These are phyloP conservation scores for Gastrolobium bilobum DNA, from an alignment of 306 rosid genomes.

Conservation along the genomic window DNA sequence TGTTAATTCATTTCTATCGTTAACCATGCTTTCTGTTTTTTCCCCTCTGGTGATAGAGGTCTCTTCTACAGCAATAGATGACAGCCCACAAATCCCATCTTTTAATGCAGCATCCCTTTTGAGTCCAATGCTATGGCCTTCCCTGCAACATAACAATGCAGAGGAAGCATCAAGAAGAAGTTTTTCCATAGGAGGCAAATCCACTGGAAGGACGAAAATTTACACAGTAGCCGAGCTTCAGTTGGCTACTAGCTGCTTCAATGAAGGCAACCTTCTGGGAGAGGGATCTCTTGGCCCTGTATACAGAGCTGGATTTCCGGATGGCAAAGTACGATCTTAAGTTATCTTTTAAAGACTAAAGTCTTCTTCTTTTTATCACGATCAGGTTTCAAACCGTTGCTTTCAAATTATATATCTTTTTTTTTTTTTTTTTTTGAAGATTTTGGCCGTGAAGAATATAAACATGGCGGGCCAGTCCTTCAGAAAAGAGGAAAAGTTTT, in stretches of 20 bases:
- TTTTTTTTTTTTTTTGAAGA: slow-evolving; percentile 46
- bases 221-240: slow-evolving; percentile 77
- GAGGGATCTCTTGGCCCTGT: slow-evolving; percentile 87
- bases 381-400: slow-evolving; percentile 8
- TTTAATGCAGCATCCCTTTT: slow-evolving; percentile 54
- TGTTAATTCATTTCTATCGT: slow-evolving; percentile 2
- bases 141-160: slow-evolving; percentile 49
- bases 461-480: slow-evolving; percentile 61
- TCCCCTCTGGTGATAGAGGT: slow-evolving; percentile 43
- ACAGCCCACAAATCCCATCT: slow-evolving; percentile 55
- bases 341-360: slow-evolving; percentile 15
- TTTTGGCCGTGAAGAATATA: slow-evolving; percentile 76
- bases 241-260: slow-evolving; percentile 75
- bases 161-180: slow-evolving; percentile 60
- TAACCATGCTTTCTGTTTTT: background rate
- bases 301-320: slow-evolving; percentile 79
- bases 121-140: slow-evolving; percentile 61
- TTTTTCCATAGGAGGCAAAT: slow-evolving; percentile 59
- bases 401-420: slow-evolving; percentile 11
- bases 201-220: slow-evolving; percentile 59
- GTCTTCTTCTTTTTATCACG: background rate
- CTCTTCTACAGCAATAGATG: slow-evolving; percentile 54
- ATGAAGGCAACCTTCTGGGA: slow-evolving; percentile 68
- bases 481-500: slow-evolving; percentile 72
- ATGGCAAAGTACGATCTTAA: slow-evolving; percentile 68